Conservation (phyloP, 495 filamentous ascomycete genomes). For the Penicillium steckii region DNA sequence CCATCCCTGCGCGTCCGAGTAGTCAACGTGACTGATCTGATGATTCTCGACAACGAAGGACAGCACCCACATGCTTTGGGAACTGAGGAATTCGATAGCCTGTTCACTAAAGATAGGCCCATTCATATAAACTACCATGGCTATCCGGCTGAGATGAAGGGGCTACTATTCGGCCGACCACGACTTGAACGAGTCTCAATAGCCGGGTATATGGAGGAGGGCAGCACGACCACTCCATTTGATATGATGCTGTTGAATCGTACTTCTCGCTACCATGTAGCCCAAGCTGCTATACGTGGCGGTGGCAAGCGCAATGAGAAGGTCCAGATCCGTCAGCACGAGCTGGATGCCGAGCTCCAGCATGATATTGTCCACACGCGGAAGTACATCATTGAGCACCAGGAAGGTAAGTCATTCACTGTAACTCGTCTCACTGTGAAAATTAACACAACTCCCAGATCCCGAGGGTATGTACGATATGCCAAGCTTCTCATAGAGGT, state of each 20-base stretch:
- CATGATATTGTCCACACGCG: constrained; percentile 50
- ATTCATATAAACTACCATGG: constrained; percentile 75
- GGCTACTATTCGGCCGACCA: constrained; percentile 60
- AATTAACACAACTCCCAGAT: constrained; percentile 35
- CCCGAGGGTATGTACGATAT: constrained; percentile 56
- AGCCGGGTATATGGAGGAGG: constrained; percentile 68
- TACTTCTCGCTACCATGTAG: constrained; percentile 63
- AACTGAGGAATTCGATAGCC: constrained; percentile 49
- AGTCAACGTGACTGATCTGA: constrained; percentile 72
- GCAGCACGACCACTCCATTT: constrained; percentile 70
- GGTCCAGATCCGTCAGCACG: constrained; percentile 46
- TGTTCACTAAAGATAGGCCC: constrained; percentile 61
- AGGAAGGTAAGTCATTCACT: constrained; percentile 39
- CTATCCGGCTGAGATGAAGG: constrained; percentile 61
- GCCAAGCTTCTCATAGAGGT: constrained; percentile 40
- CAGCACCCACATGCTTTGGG: constrained; percentile 62
- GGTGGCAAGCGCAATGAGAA: constrained; percentile 50
- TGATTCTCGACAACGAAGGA: constrained; percentile 62
- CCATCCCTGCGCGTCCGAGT: constrained; percentile 61
- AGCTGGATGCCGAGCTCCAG: constrained; percentile 46
- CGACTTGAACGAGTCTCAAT: constrained; percentile 52
- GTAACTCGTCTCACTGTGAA: background rate
- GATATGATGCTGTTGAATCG: constrained; percentile 72
- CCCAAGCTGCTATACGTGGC: constrained; percentile 53
- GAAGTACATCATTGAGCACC: constrained; percentile 55